These are phyloP conservation scores for Anisodus acutangulus DNA, from an alignment of 257 asterid genomes.

Conservation along the genomic window DNA sequence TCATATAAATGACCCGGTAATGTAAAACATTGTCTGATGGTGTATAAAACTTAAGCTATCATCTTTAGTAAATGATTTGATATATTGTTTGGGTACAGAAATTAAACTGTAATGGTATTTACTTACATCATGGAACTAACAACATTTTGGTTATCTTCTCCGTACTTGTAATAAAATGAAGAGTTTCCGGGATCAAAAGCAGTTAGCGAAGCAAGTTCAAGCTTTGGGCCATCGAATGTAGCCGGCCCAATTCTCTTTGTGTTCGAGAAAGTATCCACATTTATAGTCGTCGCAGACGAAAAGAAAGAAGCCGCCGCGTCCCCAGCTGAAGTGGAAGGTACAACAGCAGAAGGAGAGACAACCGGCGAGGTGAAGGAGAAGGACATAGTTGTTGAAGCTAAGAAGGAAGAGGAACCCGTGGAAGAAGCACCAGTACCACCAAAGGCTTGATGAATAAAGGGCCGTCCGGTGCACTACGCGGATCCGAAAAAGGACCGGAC, in stretches of 20 bases:
- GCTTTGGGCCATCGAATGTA: conserved; percentile 63
- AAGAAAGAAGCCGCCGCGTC: conserved; percentile 44
- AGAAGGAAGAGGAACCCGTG: conserved; percentile 28
- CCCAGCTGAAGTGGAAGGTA: conserved; percentile 27
- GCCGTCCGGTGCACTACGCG: neutral
- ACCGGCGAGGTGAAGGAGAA: conserved; percentile 51
- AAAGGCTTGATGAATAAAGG: conserved; percentile 40
- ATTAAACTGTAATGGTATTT: too few relatives aligned
- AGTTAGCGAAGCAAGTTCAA: conserved; percentile 63
- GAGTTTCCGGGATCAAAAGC: conserved; percentile 82
- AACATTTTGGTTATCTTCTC: neutral
- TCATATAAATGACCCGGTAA: too few relatives aligned
- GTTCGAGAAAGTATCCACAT: conserved; percentile 71
- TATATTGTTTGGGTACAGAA: too few relatives aligned
- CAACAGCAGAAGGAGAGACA: conserved; percentile 38
- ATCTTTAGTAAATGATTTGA: too few relatives aligned
- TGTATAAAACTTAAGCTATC: too few relatives aligned
- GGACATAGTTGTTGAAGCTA: conserved; percentile 53
- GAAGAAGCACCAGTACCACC: conserved; percentile 33
- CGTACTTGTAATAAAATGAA: neutral
- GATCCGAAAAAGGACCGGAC: too few relatives aligned
- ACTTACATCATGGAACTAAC: neutral
- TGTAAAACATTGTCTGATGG: too few relatives aligned
- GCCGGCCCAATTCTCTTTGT: conserved; percentile 74
- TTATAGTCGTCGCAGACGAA: conserved; percentile 52